Base-by-base conservation (phyloP, 2,329 filamentous ascomycete genomes). In the Clarireedia paspali region DNA sequence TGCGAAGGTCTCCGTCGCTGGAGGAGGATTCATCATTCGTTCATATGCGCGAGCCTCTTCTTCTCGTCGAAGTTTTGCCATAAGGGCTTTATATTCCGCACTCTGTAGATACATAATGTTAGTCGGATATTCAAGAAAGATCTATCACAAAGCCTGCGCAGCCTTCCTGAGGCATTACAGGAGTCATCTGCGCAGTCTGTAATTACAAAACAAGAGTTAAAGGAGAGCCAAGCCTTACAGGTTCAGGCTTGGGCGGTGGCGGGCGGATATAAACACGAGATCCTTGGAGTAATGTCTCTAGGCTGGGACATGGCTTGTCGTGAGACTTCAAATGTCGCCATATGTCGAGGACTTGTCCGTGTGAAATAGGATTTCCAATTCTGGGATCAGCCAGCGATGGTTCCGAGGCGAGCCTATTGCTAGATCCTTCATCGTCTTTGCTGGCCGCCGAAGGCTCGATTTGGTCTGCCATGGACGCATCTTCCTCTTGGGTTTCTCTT, bases 1-100 rank as follows among this genome's bases (percentile, higher is more conserved):
- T 30, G 76, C 71, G 64, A 87, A 85, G 17, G 79, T 77, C 61
- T 88, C 83, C 59, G 75, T 68, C 1, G 74, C 70, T 1, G 77
- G 71, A 2, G 74, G 72, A 1, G 85, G 82, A 60, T 85, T 84
- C 50, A 87, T 73, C 84, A 97, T 90, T 67, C 85, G 83, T 63
- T 89, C 81, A 75, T 97, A 99, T 52, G 83, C 79, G 59, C 87
- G 83, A 62, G 84, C 81, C 75, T 97, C 91, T 73, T 92, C 87
- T 66, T 94, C 85, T 58, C 80, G 83, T 60, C 90, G 89, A 20
- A 99, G 82, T 15, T 86, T 84, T 24, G 84, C 84, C 90, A 97
- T 97, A 1, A 96, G 77, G 6, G 85, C 87, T 70, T 89, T 88
- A 74, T 92, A 97, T 72, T 95, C 87, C 6, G 84, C 75, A 1